A percentile compares a stretch with the other conserved stretches of the same genome.
These are phyloP conservation scores for Triticum urartu DNA, from an alignment of 176 grass and related monocot species.

Conservation along the genomic window DNA sequence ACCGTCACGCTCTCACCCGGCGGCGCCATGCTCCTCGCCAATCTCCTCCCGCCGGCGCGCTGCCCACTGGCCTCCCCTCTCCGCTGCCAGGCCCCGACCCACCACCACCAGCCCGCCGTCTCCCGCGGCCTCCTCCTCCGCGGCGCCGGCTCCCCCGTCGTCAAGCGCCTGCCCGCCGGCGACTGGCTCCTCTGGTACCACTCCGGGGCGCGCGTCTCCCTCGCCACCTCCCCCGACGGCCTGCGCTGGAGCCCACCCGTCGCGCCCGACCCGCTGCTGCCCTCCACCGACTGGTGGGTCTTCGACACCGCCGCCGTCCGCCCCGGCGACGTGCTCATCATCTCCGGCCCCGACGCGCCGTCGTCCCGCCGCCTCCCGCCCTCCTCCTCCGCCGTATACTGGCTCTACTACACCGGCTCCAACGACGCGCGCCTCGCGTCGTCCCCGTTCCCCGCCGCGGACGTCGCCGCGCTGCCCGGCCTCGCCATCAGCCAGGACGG, in stretches of 20 bases:
- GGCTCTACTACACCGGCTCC: slow-evolving; percentile 89
- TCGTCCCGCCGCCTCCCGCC: slow-evolving; percentile 26
- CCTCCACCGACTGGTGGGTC: slow-evolving; percentile 79
- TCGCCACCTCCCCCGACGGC: slow-evolving; percentile 63
- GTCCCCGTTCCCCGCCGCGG: slow-evolving; percentile 24
- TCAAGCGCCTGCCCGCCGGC: slow-evolving; percentile 57
- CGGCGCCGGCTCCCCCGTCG: slow-evolving; percentile 54
- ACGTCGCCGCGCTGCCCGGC: slow-evolving; percentile 49
- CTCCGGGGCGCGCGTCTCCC: slow-evolving; percentile 34
- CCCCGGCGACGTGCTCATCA: slow-evolving; percentile 74
- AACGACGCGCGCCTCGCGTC: slow-evolving; percentile 43
- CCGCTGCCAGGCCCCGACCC: slow-evolving; percentile 32
- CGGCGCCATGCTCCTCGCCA: slow-evolving; percentile 14
- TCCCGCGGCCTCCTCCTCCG: slow-evolving; percentile 28
- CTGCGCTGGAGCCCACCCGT: slow-evolving; percentile 55
- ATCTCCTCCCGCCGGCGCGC: slow-evolving; percentile 8
- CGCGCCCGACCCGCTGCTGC: slow-evolving; percentile 32
- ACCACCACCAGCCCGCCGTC: not conserved
- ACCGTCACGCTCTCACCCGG: not conserved
- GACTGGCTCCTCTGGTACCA: slow-evolving; percentile 80
- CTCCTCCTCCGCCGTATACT: slow-evolving; percentile 61
- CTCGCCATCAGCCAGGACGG: slow-evolving; percentile 92
- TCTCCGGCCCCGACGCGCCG: slow-evolving; percentile 47
- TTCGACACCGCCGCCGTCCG: slow-evolving; percentile 68
- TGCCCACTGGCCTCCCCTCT: not conserved